Evolutionary conservation across 1,284 basidiomycete genomes (phyloP).

Genomic region (Fomitiporia mediterranea): DNA sequence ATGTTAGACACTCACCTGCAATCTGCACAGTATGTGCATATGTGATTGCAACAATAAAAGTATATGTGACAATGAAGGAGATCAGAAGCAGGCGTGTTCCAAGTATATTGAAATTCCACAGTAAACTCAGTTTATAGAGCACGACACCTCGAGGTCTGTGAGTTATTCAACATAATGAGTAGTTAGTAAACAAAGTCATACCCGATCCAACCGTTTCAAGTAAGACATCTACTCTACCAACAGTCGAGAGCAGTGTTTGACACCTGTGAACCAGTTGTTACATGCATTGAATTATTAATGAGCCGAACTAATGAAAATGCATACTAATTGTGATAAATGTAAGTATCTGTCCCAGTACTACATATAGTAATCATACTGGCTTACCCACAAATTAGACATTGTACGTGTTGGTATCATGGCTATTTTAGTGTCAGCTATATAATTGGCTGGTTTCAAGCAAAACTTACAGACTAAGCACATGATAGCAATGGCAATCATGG

Average conservation of each 20-base stretch:
- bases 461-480: conserved; percentile 1
- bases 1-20: background rate
- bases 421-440: too few relatives aligned
- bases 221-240: conserved; percentile 6
- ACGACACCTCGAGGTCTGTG: too few relatives aligned
- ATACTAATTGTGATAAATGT: background rate
- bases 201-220: conserved; percentile 6
- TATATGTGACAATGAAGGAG: conserved; percentile 7
- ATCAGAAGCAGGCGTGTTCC: conserved; percentile 2
- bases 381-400: background rate
- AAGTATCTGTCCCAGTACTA: too few relatives aligned
- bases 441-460: too few relatives aligned
- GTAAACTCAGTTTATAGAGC: background rate
- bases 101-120: conserved; percentile 7
- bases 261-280: background rate
- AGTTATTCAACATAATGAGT: background rate
- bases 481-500: conserved; percentile 6
- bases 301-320: background rate
- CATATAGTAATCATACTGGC: too few relatives aligned
- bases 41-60: conserved; percentile 15
- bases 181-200: background rate
- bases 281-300: background rate
- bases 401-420: too few relatives aligned
- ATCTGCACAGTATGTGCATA: background rate
- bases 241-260: conserved; percentile 3